Base-by-base conservation (phyloP, 495 filamentous ascomycete genomes). In the Xylaria venustula region DNA sequence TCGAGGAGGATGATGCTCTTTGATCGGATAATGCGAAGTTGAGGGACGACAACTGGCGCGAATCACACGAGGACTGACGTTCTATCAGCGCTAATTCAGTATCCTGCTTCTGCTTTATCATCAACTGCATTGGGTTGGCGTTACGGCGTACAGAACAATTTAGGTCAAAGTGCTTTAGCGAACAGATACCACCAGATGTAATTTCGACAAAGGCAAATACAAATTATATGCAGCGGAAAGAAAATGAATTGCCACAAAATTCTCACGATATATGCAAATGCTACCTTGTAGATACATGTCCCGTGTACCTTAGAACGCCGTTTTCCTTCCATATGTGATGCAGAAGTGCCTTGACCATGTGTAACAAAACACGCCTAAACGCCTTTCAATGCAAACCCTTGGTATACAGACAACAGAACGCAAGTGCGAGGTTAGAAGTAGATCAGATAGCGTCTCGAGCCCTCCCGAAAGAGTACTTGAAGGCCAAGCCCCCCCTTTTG, bases 321-420 rank as follows among this genome's bases (percentile, higher is more conserved):
- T 53, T 60, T 63, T 53, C 45, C 47, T 26, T 32, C 47, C 55
- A 41, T 26, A 26, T 55, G 55, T 53, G 60, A 71, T 66, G 63
- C 62, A 61, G 53, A 67, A 48, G 49, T 54, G 53, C 44, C 57
- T 52, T 23, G 60, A 63, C 45, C 60, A 49, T 58, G 47, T 41
- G 61, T 47, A 55, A 45, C 49, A 54, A 65, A 30, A 66, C 58
- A 66, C 44, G 56, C 45, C 32, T 54, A 32, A 67, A 64, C 63
- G 54, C 68, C 50, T 53, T 64, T 54, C 42, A 59, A 69, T 71
- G 68, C 68, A 65, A 63, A 54, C 54, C 51, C 48, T 62, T 42
- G 63, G 45, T 67, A 63, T 71, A 68, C 64, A 61, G 50, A 54
- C 32, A 41, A 47, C 47, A 47, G 26, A 61, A 60, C 30, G 57